A percentile compares a stretch with the other conserved stretches of the same genome.
These are phyloP conservation scores for Cladosporium sp. DNA, from an alignment of 2,329 filamentous ascomycete genomes.

Conservation along the genomic window DNA sequence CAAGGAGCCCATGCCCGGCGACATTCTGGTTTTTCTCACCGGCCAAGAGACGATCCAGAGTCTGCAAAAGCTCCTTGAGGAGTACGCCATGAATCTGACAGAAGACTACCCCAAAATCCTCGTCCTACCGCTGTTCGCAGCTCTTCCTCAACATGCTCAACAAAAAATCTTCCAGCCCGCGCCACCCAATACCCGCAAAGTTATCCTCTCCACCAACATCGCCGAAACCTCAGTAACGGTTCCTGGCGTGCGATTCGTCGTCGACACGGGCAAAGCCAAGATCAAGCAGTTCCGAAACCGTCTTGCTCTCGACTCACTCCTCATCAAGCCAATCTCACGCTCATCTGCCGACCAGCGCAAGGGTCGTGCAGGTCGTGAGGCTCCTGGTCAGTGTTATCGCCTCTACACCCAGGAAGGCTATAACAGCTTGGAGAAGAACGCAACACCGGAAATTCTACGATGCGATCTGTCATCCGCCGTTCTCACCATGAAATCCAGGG, in stretches of 20 bases:
- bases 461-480: constrained; percentile 83
- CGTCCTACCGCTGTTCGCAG: constrained; percentile 80
- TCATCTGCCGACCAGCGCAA: constrained; percentile 89
- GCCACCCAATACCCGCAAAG: constrained; percentile 71
- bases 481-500: constrained; percentile 88
- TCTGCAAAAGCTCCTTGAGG: constrained; percentile 73
- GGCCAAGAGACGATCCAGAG: constrained; percentile 90
- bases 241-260: constrained; percentile 81
- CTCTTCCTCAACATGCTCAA: constrained; percentile 79
- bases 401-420: constrained; percentile 82
- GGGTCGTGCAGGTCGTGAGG: constrained; percentile 90
- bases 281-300: constrained; percentile 83
- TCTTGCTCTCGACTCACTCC: constrained; percentile 82
- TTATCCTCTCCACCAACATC: constrained; percentile 93
- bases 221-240: constrained; percentile 98
- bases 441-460: constrained; percentile 82
- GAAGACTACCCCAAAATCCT: constrained; percentile 42
- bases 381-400: constrained; percentile 80
- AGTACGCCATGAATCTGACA: constrained; percentile 67
- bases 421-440: constrained; percentile 62
- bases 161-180: constrained; percentile 78
- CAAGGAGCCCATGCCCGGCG: constrained; percentile 85
- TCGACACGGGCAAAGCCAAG: constrained; percentile 92
- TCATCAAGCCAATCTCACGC: constrained; percentile 86
- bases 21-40: constrained; percentile 86